phyloP scores from a whole-genome alignment of 768 basidiomycete genomes.

The Solioccasus polychromus region DNA sequence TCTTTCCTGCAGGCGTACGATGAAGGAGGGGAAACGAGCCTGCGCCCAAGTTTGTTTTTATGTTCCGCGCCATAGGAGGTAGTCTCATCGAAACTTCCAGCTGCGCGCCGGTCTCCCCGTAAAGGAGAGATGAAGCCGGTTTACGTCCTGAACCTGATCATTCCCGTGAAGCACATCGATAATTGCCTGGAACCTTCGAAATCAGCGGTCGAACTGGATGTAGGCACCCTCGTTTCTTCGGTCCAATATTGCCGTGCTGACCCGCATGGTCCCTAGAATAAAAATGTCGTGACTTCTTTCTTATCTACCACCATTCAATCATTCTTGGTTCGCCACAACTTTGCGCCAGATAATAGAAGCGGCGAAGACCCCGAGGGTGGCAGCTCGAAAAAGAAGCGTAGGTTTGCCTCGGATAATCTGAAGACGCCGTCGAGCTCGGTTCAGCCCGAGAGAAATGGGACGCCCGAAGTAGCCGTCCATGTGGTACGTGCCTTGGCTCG shows the following conservation, averaged over 20 bases:
- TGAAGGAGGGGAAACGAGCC: conserved; percentile 53
- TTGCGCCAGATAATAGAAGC: conserved; percentile 33
- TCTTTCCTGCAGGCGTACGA: conserved; percentile 57
- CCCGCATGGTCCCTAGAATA: conserved; percentile 44
- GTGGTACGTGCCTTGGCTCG: conserved; percentile 19
- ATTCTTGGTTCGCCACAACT: conserved; percentile 66
- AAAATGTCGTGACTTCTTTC: conserved; percentile 50
- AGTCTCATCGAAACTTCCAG: conserved; percentile 34
- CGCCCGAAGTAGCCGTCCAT: conserved; percentile 9
- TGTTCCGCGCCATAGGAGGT: conserved; percentile 9
- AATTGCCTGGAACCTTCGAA: conserved; percentile 82
- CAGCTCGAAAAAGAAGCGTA: conserved; percentile 53
- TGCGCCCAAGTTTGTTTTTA: conserved; percentile 15
- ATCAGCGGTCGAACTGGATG: conserved; percentile 62
- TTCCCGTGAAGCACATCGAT: conserved; percentile 69
- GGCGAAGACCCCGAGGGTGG: conserved; percentile 16
- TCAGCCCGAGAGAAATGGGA: conserved; percentile 9
- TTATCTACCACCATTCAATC: conserved; percentile 55
- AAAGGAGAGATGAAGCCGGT: conserved; percentile 78
- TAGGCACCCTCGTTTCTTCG: conserved; percentile 31
- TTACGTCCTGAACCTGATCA: conserved; percentile 74
- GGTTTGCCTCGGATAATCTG: conserved; percentile 27
- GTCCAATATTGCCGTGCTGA: conserved; percentile 10
- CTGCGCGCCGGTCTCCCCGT: conserved; percentile 66
- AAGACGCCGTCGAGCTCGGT: conserved; percentile 2